These are phyloP conservation scores for fission yeast (Schizosaccharomyces pombe) DNA, from an alignment of 805 yeast genomes.

Conservation along the genomic window DNA sequence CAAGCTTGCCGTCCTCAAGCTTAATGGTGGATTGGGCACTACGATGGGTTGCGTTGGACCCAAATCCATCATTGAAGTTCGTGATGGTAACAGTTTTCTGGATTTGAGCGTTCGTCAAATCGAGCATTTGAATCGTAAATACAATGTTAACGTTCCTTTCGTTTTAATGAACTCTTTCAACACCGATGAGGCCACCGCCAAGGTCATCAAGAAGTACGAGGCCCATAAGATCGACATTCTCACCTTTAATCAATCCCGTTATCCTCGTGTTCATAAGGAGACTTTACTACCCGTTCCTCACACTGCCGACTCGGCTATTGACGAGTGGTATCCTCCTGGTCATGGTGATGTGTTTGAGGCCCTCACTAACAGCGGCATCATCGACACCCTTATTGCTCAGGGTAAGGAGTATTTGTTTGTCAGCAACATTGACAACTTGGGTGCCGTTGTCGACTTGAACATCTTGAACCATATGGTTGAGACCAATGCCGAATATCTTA, in stretches of 20 bases:
- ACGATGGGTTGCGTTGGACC: constrained; percentile 99
- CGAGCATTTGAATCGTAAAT: constrained; percentile 59
- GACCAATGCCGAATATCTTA: constrained; percentile 75
- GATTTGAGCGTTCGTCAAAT: constrained; percentile 93
- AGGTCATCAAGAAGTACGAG: constrained; percentile 85
- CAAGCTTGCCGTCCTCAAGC: constrained; percentile 81
- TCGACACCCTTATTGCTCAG: constrained; percentile 66
- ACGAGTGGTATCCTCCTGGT: constrained; percentile 98
- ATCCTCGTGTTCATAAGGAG: constrained; percentile 86
- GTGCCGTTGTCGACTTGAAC: constrained; percentile 87
- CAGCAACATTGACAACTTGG: constrained; percentile 93
- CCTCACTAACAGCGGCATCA: constrained; percentile 68
- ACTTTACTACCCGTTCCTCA: constrained; percentile 90
- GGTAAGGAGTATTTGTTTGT: constrained; percentile 91
- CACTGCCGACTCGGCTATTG: constrained; percentile 43
- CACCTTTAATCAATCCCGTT: constrained; percentile 94
- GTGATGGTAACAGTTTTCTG: constrained; percentile 92
- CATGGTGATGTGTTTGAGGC: constrained; percentile 95
- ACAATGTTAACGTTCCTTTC: constrained; percentile 83
- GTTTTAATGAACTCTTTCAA: constrained; percentile 96
- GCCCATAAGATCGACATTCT: constrained; percentile 87
- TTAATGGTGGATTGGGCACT: constrained; percentile 96
- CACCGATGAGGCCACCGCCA: constrained; percentile 86
- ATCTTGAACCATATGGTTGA: constrained; percentile 83
- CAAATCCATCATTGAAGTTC: constrained; percentile 88